Base-by-base conservation (phyloP, 257 asterid genomes). In the Rhazya stricta region DNA sequence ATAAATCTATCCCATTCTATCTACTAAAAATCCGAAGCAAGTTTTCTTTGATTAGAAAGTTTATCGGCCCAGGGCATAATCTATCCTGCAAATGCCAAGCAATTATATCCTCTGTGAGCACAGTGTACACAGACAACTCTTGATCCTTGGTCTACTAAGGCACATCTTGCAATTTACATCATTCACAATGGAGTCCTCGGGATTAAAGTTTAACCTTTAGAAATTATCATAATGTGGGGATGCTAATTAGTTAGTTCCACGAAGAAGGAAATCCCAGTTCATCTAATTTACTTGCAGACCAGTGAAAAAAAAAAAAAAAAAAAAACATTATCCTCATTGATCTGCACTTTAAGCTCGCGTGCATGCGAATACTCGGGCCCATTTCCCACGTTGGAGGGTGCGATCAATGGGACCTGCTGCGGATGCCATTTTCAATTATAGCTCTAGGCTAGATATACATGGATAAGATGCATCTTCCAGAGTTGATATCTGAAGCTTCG, bases 221-320 rank as follows among this genome's bases (percentile, higher is more conserved):
- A n/a, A n/a, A n/a, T n/a, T n/a, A n/a, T n/a, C n/a, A n/a, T 51
- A 25, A 19, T 51, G 25, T 51, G 58, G 67, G 79, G 74, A 53
- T 51, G 67, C 79, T 74, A 29, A n/a, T n/a, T n/a, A 53, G 74
- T 76, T 68, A 67, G 58, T 76, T 67, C 68, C 74, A 53, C 51
- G 57, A 54, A n/a, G 46, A 37, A 32, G 78, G 72, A 58, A 32
- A 9, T 29, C 46, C 3, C 46, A 16, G 62, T n/a, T n/a, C 57
- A 73, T 8, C 3, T 46, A 45, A n/a, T n/a, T n/a, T n/a, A n/a
- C n/a, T 29, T 48, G 9, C 12, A 30, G 27, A 21, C 62, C 60
- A 74, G 18, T 61, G 43, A 39, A 39, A 11, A 6, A 72, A 19
- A 13, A 15, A 13, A 4, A 11, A 32, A 34, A 13, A 0, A 15